phyloP scores from a whole-genome alignment of 139 green algal genomes.

The Zygnema circumcarinatum region DNA sequence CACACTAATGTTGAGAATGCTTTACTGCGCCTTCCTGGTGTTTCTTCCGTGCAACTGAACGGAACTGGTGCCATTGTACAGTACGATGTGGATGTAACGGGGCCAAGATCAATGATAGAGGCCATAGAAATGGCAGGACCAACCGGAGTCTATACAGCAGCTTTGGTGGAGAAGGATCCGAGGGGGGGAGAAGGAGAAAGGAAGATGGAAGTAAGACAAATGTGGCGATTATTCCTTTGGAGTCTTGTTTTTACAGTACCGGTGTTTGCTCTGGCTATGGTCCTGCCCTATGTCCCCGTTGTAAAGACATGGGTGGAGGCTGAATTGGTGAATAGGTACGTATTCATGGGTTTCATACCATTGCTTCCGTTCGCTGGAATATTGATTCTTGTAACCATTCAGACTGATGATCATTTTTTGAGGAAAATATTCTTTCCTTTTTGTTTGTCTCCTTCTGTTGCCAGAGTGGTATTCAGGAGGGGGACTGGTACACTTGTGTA shows the following conservation, averaged over 20 bases:
- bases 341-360: not conserved
- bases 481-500: not conserved
- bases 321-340: slow-evolving; percentile 28
- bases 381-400: too few species aligned
- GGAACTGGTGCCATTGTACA: slow-evolving; percentile 55
- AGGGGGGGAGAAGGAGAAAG: slow-evolving; percentile 25
- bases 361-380: not conserved
- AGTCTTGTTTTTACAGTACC: slow-evolving; percentile 82
- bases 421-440: not conserved
- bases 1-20: not conserved
- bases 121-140: slow-evolving; percentile 60
- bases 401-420: not conserved
- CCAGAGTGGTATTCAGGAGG: not conserved
- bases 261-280: slow-evolving; percentile 89
- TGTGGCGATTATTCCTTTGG: slow-evolving; percentile 36
- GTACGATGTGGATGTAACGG: slow-evolving; percentile 71
- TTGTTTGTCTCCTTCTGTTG: not conserved
- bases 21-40: slow-evolving; percentile 11
- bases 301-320: slow-evolving; percentile 54
- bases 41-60: not conserved
- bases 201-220: slow-evolving; percentile 5
- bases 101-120: slow-evolving; percentile 75
- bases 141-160: not conserved
- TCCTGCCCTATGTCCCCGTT: slow-evolving; percentile 76
- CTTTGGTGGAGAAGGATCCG: slow-evolving; percentile 19